A percentile compares a stretch with the other conserved stretches of the same genome.
Evolutionary conservation across 148 eudicot species (phyloP).

Genomic region (Camellia sinensis): DNA sequence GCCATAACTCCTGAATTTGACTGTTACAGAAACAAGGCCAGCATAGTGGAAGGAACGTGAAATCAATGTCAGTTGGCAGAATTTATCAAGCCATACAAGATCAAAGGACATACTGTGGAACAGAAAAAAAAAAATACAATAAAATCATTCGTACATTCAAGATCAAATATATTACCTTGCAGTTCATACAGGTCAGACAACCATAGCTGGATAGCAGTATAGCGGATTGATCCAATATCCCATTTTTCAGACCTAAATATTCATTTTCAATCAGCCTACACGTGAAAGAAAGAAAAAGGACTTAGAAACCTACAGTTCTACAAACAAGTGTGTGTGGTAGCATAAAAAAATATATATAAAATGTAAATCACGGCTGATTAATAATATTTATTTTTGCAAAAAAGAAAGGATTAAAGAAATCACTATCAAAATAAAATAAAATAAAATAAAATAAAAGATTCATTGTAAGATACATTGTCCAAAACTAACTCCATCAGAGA

Average conservation of each 20-base stretch:
- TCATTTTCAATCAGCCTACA: conserved; percentile 92
- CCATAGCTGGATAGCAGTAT: conserved; percentile 83
- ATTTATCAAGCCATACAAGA: neutral
- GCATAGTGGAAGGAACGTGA: neutral
- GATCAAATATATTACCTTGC: conserved; percentile 63
- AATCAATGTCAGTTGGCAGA: neutral
- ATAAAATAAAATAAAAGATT: neutral
- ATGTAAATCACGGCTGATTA: neutral
- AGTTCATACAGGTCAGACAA: conserved; percentile 90
- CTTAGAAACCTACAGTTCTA: conserved; percentile 1
- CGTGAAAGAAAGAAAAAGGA: conserved; percentile 5
- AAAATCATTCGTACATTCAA: neutral
- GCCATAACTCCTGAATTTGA: neutral
- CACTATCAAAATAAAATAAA: neutral
- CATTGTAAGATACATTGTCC: too few relatives aligned
- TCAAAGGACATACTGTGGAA: neutral
- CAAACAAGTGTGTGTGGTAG: neutral
- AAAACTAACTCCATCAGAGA: too few relatives aligned
- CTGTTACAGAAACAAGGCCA: conserved; percentile 7
- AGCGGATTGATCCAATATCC: conserved; percentile 97
- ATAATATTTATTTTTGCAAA: neutral
- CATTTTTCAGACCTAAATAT: conserved; percentile 87
- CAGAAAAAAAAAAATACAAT: neutral
- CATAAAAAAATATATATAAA: neutral
- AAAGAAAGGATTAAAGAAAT: neutral